A percentile compares a stretch with the other conserved stretches of the same genome.
These are phyloP conservation scores for Phytophthora capsici DNA, from an alignment of 352 stramenopile genomes.

Conservation along the genomic window DNA sequence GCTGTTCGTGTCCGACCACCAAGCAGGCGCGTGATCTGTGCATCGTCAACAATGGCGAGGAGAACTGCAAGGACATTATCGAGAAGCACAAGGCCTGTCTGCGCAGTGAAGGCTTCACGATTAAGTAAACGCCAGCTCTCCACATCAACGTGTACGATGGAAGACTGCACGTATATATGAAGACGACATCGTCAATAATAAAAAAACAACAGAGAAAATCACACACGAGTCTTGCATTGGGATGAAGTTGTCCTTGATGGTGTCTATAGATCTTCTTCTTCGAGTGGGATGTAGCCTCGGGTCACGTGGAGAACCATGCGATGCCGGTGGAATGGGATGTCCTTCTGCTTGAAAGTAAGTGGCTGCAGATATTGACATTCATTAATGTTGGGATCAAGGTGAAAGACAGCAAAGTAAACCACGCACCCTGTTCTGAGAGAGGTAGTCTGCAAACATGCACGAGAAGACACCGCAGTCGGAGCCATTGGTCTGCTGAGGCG, in stretches of 20 bases:
- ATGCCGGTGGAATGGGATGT: conserved; percentile 87
- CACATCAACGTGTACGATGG: conserved; percentile 4
- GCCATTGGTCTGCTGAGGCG: conserved; percentile 82
- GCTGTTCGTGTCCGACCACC: conserved; percentile 97
- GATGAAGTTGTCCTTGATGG: neutral
- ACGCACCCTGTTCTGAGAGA: conserved; percentile 70
- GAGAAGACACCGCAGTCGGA: conserved; percentile 89
- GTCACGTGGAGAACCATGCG: conserved; percentile 83
- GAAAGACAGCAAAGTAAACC: neutral
- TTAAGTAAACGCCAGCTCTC: conserved; percentile 68
- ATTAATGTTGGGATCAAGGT: neutral
- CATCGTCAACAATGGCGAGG: conserved; percentile 92
- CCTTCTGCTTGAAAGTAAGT: conserved; percentile 75
- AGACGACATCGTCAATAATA: conserved; percentile 30
- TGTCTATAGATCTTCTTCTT: conserved; percentile 68
- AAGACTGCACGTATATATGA: conserved; percentile 39
- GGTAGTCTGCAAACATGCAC: conserved; percentile 86
- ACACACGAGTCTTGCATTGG: conserved; percentile 1
- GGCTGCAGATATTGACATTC: conserved; percentile 37
- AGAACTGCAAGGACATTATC: conserved; percentile 95
- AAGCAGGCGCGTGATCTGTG: conserved; percentile 94
- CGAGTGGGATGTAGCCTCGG: conserved; percentile 62
- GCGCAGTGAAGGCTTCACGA: conserved; percentile 95
- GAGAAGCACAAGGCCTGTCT: conserved; percentile 98
- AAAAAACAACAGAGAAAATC: conserved; percentile 6